A percentile compares a stretch with the other conserved stretches of the same genome.
These are phyloP conservation scores for Myriosclerotinia curreyana DNA, from an alignment of 2,329 filamentous ascomycete genomes.

Conservation along the genomic window DNA sequence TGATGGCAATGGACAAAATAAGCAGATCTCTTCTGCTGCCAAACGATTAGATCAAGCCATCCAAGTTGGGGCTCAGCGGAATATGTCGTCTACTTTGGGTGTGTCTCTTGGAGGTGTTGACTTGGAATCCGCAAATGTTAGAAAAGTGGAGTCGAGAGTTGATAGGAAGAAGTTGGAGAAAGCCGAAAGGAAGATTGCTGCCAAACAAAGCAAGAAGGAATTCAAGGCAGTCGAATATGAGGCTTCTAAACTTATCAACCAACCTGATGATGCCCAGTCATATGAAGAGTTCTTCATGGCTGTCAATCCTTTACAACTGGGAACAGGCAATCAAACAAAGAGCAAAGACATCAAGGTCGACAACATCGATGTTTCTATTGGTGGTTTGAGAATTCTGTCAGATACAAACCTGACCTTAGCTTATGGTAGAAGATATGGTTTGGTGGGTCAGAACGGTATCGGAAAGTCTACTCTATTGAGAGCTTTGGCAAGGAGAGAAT, in stretches of 20 bases:
- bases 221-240: slow-evolving; percentile 99
- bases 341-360: slow-evolving; percentile 99
- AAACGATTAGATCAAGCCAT: slow-evolving; percentile 90
- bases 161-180: slow-evolving; percentile 99
- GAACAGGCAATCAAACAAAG: slow-evolving; percentile 68
- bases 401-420: slow-evolving; percentile 88
- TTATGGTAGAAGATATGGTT: slow-evolving; percentile 90
- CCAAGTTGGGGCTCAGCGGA: slow-evolving; percentile 88
- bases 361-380: slow-evolving; percentile 90
- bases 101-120: slow-evolving; percentile 82
- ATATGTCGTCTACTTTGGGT: slow-evolving; percentile 93
- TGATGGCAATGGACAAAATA: slow-evolving; percentile 64
- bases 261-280: slow-evolving; percentile 77
- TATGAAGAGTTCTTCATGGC: slow-evolving; percentile 99
- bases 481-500: slow-evolving; percentile 86
- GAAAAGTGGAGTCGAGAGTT: slow-evolving; percentile 96
- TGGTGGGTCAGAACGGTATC: slow-evolving; percentile 99
- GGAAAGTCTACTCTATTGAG: slow-evolving; percentile 94
- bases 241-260: slow-evolving; percentile 82
- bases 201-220: slow-evolving; percentile 96
- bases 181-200: slow-evolving; percentile 93
- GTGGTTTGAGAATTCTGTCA: slow-evolving; percentile 81
- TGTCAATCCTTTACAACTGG: slow-evolving; percentile 92
- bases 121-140: slow-evolving; percentile 84
- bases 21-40: slow-evolving; percentile 70